Evolutionary conservation across 2,329 filamentous ascomycete species (phyloP).

Genomic region (Plenodomus lindquistii): DNA sequence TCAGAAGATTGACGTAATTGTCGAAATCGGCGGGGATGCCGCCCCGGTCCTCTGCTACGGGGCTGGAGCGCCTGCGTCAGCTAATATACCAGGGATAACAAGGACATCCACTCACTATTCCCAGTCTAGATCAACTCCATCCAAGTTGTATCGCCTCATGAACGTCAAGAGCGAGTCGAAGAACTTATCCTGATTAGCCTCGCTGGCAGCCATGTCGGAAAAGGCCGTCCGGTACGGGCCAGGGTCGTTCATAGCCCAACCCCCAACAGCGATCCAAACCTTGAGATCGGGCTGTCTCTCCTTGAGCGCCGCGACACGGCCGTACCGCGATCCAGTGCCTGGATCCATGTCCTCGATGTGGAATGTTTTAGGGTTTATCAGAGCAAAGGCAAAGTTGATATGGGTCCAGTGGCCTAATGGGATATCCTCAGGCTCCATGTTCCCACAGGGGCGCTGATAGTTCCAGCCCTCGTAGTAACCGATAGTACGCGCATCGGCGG

Average conservation of each 20-base stretch:
- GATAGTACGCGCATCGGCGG: no score
- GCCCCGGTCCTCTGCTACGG: constrained; percentile 35
- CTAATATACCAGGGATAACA: no score
- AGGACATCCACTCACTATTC: no score
- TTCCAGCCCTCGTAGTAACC: no score
- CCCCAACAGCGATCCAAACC: constrained; percentile 45
- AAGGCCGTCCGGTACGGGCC: constrained; percentile 30
- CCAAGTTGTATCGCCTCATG: constrained; percentile 47
- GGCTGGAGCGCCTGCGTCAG: neutral
- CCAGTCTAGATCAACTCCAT: constrained; percentile 53
- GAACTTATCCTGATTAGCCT: constrained; percentile 34
- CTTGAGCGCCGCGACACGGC: constrained; percentile 33
- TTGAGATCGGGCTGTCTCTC: constrained; percentile 27
- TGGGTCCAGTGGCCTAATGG: no score
- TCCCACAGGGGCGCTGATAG: no score
- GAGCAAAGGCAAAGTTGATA: constrained; percentile 14
- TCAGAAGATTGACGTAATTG: constrained; percentile 12
- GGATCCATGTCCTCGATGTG: constrained; percentile 1
- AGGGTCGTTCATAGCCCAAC: constrained; percentile 49
- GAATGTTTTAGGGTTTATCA: constrained; percentile 11
- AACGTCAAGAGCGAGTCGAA: constrained; percentile 43
- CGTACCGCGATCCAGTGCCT: neutral
- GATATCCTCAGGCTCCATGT: no score
- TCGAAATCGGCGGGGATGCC: constrained; percentile 40
- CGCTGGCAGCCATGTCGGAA: constrained; percentile 26